Evolutionary conservation across 2,329 filamentous ascomycete genomes (phyloP).

Genomic region (Xylariaceae sp.): DNA sequence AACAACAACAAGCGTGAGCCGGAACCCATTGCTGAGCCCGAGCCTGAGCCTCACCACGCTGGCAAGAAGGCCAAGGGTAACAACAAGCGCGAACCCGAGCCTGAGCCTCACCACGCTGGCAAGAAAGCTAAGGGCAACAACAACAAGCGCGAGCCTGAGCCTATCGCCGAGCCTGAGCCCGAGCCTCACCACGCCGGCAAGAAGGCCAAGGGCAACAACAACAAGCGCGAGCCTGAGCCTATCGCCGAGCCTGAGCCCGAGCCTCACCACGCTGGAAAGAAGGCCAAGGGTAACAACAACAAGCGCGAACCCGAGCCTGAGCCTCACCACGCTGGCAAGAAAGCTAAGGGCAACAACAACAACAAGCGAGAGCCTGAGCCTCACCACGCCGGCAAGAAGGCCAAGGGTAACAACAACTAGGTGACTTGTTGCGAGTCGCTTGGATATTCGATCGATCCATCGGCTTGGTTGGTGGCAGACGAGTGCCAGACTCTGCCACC

Average conservation of each 20-base stretch:
- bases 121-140: no score
- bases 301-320: no score
- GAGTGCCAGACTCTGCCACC: no score
- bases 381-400: neutral
- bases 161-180: slow-evolving; percentile 3
- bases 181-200: slow-evolving; percentile 8
- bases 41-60: slow-evolving; percentile 3
- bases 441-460: no score
- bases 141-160: slow-evolving; percentile 3
- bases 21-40: neutral
- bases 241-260: no score
- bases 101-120: neutral
- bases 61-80: no score
- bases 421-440: no score
- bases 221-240: neutral
- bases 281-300: neutral
- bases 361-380: slow-evolving; percentile 1
- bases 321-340: neutral
- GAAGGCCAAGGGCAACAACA: slow-evolving; percentile 4
- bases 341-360: no score
- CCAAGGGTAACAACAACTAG: neutral
- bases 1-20: slow-evolving; percentile 4
- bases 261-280: neutral
- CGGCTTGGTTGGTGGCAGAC: no score
- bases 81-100: no score